Evolutionary conservation across 2,329 filamentous ascomycete genomes (phyloP).

Genomic region (Pseudogymnoascus sp.): DNA sequence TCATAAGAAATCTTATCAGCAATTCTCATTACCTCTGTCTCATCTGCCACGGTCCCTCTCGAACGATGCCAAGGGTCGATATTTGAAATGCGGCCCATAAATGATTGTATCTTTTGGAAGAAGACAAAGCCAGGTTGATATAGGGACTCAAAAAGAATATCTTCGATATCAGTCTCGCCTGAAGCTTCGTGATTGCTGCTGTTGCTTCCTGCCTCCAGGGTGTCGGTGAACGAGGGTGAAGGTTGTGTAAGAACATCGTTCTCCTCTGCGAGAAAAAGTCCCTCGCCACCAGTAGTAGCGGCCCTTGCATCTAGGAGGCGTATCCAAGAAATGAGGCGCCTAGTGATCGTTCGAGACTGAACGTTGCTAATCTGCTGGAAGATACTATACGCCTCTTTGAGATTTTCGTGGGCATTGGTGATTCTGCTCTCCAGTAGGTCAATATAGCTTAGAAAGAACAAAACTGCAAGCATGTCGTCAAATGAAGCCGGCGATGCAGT

Average conservation of each 20-base stretch:
- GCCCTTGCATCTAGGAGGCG: slow-evolving; percentile 46
- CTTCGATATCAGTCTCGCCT: slow-evolving; percentile 27
- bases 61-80: slow-evolving; percentile 49
- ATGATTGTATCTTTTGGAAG: slow-evolving; percentile 49
- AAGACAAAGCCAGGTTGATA: slow-evolving; percentile 49
- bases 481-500: slow-evolving; percentile 5
- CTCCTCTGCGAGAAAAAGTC: slow-evolving; percentile 41
- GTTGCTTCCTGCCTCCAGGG: slow-evolving; percentile 24
- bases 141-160: slow-evolving; percentile 45
- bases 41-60: slow-evolving; percentile 47
- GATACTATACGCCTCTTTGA: slow-evolving; percentile 41
- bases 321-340: slow-evolving; percentile 45
- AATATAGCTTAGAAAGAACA: slow-evolving; percentile 47
- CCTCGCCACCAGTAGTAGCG: slow-evolving; percentile 47
- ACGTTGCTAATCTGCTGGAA: slow-evolving; percentile 35
- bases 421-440: slow-evolving; percentile 39
- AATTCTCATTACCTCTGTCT: slow-evolving; percentile 49
- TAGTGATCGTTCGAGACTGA: slow-evolving; percentile 34
- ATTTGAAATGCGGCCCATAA: slow-evolving; percentile 47
- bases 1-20: slow-evolving; percentile 43
- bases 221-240: slow-evolving; percentile 34
- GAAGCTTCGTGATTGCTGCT: slow-evolving; percentile 19
- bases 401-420: slow-evolving; percentile 38
- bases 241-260: slow-evolving; percentile 38
- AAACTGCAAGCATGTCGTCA: slow-evolving; percentile 39